These are phyloP conservation scores for Babesia microti DNA, from an alignment of 169 alveolate species.

Conservation along the genomic window DNA sequence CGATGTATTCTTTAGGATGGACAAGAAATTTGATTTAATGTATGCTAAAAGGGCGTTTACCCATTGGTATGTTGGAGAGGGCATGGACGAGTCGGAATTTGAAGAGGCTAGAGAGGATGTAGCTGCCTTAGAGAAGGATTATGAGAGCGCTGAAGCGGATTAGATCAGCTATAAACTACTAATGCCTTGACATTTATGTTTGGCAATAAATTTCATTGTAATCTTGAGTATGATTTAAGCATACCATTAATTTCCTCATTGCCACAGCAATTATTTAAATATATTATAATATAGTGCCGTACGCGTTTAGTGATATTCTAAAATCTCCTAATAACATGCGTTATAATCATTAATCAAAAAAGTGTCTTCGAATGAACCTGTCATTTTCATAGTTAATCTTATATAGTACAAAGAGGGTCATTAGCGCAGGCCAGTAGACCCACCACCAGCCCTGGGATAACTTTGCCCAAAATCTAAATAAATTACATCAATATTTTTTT, in stretches of 20 bases:
- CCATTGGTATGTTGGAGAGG: constrained; percentile 94
- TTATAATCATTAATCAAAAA: constrained; percentile 9
- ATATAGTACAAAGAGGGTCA: constrained; percentile 26
- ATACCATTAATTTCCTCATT: too few relatives aligned
- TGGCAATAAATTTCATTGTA: too few relatives aligned
- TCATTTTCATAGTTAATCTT: constrained; percentile 35
- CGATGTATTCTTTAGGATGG: constrained; percentile 85
- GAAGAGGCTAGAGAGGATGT: constrained; percentile 92
- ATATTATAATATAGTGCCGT: neutral
- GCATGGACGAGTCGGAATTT: constrained; percentile 91
- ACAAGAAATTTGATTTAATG: constrained; percentile 85
- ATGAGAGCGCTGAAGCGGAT: constrained; percentile 48
- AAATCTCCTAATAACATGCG: neutral
- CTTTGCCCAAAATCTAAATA: constrained; percentile 55
- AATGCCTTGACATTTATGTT: neutral
- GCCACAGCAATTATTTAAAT: neutral
- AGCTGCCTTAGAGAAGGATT: constrained; percentile 90
- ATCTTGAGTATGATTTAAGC: too few relatives aligned
- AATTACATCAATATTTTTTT: neutral
- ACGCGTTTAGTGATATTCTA: neutral
- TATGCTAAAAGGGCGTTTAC: constrained; percentile 89
- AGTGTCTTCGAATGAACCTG: constrained; percentile 13
- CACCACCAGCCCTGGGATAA: constrained; percentile 62
- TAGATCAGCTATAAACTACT: neutral
- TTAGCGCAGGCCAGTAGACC: constrained; percentile 53